Evolutionary conservation across 2,329 filamentous ascomycete species (phyloP).

Genomic region (Ascochyta koolunga): DNA sequence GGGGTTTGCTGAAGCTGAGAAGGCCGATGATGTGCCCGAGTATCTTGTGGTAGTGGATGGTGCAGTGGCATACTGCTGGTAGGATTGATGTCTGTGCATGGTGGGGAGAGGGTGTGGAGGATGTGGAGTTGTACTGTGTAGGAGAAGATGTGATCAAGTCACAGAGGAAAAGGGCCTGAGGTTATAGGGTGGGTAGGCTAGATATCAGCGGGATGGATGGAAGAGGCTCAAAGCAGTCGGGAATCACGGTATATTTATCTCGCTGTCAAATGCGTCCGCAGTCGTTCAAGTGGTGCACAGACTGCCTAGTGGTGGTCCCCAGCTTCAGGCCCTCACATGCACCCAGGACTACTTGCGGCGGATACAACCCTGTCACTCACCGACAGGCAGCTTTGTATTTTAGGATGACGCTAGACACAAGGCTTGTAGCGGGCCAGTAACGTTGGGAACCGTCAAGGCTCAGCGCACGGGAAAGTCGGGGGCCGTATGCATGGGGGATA

Average conservation of each 20-base stretch:
- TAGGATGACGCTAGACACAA: conserved; percentile 37
- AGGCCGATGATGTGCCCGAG: conserved; percentile 88
- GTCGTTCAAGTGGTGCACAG: conserved; percentile 37
- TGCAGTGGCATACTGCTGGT: conserved; percentile 51
- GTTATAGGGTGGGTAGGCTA: conserved; percentile 23
- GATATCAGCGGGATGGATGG: conserved; percentile 23
- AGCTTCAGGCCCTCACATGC: conserved; percentile 40
- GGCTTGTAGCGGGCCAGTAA: conserved; percentile 35
- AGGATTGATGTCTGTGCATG: conserved; percentile 55
- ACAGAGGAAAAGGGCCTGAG: conserved; percentile 18
- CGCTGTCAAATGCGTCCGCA: conserved; percentile 32
- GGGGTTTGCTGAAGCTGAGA: conserved; percentile 90
- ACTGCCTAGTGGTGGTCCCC: conserved; percentile 37
- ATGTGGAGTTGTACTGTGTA: neutral
- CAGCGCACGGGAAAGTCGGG: conserved; percentile 32
- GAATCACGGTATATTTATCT: conserved; percentile 41
- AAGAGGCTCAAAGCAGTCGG: conserved; percentile 33
- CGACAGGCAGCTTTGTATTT: conserved; percentile 40
- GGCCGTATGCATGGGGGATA: conserved; percentile 26
- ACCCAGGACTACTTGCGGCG: conserved; percentile 30
- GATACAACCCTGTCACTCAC: conserved; percentile 39
- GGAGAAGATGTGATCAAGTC: conserved; percentile 8
- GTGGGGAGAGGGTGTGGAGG: conserved; percentile 24
- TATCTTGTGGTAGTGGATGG: conserved; percentile 61
- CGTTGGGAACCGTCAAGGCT: conserved; percentile 28